A percentile compares a stretch with the other conserved stretches of the same genome.
phyloP scores from a whole-genome alignment of 345 rosid species.

The Pistacia atlantica region DNA sequence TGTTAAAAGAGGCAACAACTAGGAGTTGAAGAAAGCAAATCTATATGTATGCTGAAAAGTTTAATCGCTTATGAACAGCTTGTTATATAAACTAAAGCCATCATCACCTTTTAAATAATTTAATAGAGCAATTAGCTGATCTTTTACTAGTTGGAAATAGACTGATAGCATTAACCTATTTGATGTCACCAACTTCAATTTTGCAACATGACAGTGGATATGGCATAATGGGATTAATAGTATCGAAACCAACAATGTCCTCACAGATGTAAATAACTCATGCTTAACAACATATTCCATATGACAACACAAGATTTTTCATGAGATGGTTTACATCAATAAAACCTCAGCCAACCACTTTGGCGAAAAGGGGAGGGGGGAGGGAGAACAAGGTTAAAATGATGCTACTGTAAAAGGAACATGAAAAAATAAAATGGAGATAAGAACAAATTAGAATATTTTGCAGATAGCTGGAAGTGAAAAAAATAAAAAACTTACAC shows the following conservation, averaged over 20 bases:
- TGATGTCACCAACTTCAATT: neutral
- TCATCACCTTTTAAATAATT: neutral
- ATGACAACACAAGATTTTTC: neutral
- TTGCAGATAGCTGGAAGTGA: slow-evolving; percentile 4
- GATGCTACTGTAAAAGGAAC: neutral
- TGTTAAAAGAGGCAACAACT: neutral
- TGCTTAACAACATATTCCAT: neutral
- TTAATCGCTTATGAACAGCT: neutral
- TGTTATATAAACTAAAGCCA: too few species aligned
- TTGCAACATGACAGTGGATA: neutral
- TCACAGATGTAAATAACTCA: slow-evolving; percentile 2
- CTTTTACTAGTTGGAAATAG: slow-evolving; percentile 6
- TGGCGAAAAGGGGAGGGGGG: neutral
- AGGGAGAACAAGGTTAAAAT: neutral
- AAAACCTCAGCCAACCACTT: neutral
- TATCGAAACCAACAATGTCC: neutral
- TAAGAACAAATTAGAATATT: neutral
- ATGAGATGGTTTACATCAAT: neutral
- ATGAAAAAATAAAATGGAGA: neutral
- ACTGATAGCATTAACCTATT: neutral
- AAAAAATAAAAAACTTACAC: slow-evolving; percentile 48
- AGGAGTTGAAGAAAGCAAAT: slow-evolving; percentile 6
- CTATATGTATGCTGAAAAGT: neutral
- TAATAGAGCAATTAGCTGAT: neutral
- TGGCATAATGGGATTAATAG: neutral